Evolutionary conservation across 805 yeast genomes (phyloP), one percentile per base, ranked within the genome.

Genomic region (Saturnispora halmiae): DNA sequence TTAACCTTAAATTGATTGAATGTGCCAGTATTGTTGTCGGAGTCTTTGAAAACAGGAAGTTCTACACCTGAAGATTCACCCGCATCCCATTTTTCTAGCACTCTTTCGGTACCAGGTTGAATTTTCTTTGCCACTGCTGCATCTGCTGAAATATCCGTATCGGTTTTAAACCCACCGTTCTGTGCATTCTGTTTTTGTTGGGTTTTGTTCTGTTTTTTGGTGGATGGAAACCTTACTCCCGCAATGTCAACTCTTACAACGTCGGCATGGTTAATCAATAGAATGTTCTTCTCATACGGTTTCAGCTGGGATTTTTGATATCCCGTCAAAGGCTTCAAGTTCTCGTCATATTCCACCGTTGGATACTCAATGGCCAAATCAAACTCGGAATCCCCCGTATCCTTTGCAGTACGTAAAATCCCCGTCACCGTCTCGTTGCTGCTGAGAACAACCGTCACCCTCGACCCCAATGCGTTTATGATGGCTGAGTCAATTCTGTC

Each of bases 1-100:
- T 92, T 92, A n/a, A 77, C 90, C 40, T 83, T 82, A 62, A 92
- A 92, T 65, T 92, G 98, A 63, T 92, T 96, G 97, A 97, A 92
- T 18, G 54, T 58, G 10, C 26, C 34, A 16, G 9, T 28, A 18
- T 26, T 14, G 6, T 31, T 14, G 13, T 15, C 26, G 7, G 26
- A 6, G 21, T 30, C 32, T 38, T 68, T 73, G 13, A 69, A 74
- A 21, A 73, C 58, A 31, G 59, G 47, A 30, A 59, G 52, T 41
- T 42, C 20, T 44, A 46, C 8, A 16, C 11, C 26, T 14, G 22
- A 9, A 34, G 44, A 40, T 15, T 46, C 73, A 39, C 82, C 94
- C 4, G 95, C 94, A 16, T 74, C 74, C 98, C 98, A 90, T 52
- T 68, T 72, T 61, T 82, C 77, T 41, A 92, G 72, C 52, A 80